Evolutionary conservation across 176 grass and related monocot species (phyloP).

Genomic region (Carex kokanica): DNA sequence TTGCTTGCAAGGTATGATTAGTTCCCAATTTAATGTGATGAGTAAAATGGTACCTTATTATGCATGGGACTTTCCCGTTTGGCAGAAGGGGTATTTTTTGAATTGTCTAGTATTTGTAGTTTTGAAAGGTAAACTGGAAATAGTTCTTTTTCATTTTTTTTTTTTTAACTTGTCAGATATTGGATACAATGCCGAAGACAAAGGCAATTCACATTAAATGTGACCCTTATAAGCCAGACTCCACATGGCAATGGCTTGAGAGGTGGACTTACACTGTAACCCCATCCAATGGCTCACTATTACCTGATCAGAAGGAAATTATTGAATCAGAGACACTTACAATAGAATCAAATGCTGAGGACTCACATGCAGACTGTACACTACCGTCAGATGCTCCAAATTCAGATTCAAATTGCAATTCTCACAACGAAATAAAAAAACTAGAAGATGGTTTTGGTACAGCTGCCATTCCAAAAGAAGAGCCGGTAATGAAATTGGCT

Average conservation of each 20-base stretch:
- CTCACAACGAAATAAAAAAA: constrained; percentile 24
- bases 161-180: constrained; percentile 53
- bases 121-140: constrained; percentile 2
- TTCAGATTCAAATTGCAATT: constrained; percentile 26
- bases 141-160: constrained; percentile 11
- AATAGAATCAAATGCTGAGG: constrained; percentile 6
- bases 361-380: background rate
- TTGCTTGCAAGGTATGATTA: constrained; percentile 68
- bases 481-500: constrained; percentile 34
- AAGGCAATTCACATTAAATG: constrained; percentile 75
- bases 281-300: constrained; percentile 5
- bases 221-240: constrained; percentile 76
- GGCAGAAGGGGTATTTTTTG: background rate
- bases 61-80: constrained; percentile 25
- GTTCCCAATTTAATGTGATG: constrained; percentile 10
- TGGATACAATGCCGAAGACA: constrained; percentile 45
- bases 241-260: constrained; percentile 88
- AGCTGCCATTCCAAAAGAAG: constrained; percentile 15
- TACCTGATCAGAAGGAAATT: constrained; percentile 42
- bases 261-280: constrained; percentile 66
- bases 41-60: constrained; percentile 7
- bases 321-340: constrained; percentile 29
- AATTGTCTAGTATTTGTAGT: constrained; percentile 12
- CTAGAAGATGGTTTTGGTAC: constrained; percentile 25
- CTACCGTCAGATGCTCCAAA: background rate